Evolutionary conservation across 2,329 filamentous ascomycete species (phyloP), one percentile per base, ranked within the genome.

Genomic region (Coleophoma eucalyptorum): DNA sequence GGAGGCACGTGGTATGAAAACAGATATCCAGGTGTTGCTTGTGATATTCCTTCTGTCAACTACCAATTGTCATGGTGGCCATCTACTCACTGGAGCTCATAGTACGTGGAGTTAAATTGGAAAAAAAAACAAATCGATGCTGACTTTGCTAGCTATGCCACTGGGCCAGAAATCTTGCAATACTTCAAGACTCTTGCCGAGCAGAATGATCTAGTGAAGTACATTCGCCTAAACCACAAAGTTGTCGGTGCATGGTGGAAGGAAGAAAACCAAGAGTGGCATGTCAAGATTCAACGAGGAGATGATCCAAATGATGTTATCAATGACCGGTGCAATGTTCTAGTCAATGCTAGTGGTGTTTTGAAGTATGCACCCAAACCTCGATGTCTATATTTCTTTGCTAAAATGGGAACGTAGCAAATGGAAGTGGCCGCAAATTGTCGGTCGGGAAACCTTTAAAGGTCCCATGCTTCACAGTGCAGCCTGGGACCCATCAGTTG

Each of bases 1-100:
- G 68, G 77, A 19, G 79, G 79, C 3, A 81, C 79, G 0, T 83
- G 79, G 79, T 71, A 72, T 54, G 79, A 81, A 61, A 81, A 81
- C 60, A 49, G 52, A 69, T 83, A 83, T 54, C 79, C 79, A 0
- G 79, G 79, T 12, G 80, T 77, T 56, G 71, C 72, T 48, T 81
- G 78, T 34, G 55, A 57, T 45, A 57, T 55, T 33, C 55, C 52
- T 26, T 53, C 52, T 19, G 49, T 55, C 1, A 82, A 82, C 64
- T 77, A 72, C 48, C 50, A 54, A 18, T 46, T 51, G 19, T 51
- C 43, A 12, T 52, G 44, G 48, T 50, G 44, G 44, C 48, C 48
- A 46, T 51, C 50, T 13, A 31, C 50, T 16, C 21, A 49, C 10
- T 53, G 50, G 50, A 35, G 20, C 43, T 43, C 21, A 35, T 35